Percentiles rank a stretch among this genome's conserved stretches.
Evolutionary conservation across 108 stramenopile genomes (phyloP).

Genomic region (Mediolabrus comicus): DNA sequence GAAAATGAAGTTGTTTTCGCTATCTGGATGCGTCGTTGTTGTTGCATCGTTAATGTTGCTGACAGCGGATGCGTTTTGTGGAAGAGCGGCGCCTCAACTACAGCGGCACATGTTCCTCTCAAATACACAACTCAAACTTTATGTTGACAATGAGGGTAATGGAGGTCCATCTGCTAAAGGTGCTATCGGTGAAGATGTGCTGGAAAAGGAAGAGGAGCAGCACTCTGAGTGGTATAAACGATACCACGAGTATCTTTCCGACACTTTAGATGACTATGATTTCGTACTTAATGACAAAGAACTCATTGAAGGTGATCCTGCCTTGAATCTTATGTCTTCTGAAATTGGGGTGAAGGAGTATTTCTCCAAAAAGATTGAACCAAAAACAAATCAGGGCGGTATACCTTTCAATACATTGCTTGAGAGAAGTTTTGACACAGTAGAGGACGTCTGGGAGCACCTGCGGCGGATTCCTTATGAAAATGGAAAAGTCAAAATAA

Average conservation of each 20-base stretch:
- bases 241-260: background rate
- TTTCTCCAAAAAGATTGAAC: conserved; percentile 10
- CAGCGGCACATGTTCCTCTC: background rate
- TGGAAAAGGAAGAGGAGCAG: background rate
- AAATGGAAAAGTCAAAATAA: conserved; percentile 26
- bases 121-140: background rate
- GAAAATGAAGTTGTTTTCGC: background rate
- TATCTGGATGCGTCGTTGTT: background rate
- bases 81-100: background rate
- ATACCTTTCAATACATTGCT: conserved; percentile 25
- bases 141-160: background rate
- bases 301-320: conserved; percentile 11
- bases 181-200: background rate
- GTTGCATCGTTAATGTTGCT: too few relatives aligned
- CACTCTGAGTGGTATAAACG: background rate
- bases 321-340: conserved; percentile 22
- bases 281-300: conserved; percentile 15
- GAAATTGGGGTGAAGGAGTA: conserved; percentile 29
- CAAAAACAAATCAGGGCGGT: conserved; percentile 4
- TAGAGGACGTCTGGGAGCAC: conserved; percentile 50
- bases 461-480: conserved; percentile 48
- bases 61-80: background rate
- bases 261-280: conserved; percentile 2
- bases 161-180: too few relatives aligned
- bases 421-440: conserved; percentile 47